A percentile compares a stretch with the other conserved stretches of the same genome.
Evolutionary conservation across 441 rosid genomes (phyloP).

Genomic region (Aleurites moluccanus): DNA sequence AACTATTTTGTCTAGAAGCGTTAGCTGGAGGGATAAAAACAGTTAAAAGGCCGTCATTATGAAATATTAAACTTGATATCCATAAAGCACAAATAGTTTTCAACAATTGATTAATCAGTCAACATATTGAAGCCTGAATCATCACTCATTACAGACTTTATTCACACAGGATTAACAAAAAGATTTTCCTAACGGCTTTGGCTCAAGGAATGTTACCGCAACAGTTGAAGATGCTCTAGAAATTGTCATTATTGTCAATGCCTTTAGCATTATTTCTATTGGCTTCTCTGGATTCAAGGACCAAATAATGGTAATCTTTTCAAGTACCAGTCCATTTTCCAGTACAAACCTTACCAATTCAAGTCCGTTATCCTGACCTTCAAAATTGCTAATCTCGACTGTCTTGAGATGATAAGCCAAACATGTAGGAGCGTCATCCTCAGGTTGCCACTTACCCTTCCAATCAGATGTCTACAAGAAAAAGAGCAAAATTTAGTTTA

Average conservation of each 20-base stretch:
- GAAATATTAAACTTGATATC: background rate
- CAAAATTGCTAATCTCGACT: background rate
- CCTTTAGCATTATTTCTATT: background rate
- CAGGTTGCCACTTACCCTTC: background rate
- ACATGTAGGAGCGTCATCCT: background rate
- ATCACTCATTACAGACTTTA: background rate
- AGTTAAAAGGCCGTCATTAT: background rate
- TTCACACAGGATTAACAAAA: background rate
- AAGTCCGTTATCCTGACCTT: slow-evolving; percentile 1
- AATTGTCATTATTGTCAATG: slow-evolving; percentile 5
- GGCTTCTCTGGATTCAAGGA: background rate
- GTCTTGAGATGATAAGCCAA: slow-evolving; percentile 11
- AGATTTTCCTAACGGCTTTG: background rate
- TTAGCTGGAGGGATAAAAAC: background rate
- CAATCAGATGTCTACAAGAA: background rate
- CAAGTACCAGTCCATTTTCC: background rate
- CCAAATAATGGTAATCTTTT: background rate
- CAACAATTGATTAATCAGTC: background rate
- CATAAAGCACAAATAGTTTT: background rate
- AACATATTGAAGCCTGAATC: too few relatives aligned
- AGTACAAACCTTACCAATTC: background rate
- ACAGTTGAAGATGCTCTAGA: background rate
- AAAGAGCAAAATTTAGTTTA: background rate
- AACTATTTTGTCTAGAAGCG: background rate
- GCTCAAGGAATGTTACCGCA: background rate